Evolutionary conservation across 2,329 filamentous ascomycete genomes (phyloP), one percentile per base, ranked within the genome.

Genomic region (Talaromyces sp.): DNA sequence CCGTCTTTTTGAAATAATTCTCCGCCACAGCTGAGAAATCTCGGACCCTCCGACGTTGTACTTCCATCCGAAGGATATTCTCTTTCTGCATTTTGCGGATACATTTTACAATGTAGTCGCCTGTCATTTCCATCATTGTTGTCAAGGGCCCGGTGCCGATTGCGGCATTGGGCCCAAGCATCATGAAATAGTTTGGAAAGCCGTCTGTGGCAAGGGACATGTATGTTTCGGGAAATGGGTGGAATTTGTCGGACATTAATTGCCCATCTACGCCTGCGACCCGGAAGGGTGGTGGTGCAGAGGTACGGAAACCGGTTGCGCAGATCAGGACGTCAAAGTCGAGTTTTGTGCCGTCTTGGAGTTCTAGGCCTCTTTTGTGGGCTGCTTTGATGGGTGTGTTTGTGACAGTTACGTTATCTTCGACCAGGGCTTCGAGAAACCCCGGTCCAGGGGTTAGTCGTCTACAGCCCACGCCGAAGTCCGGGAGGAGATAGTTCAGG

Each of bases 161-260:
- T 1, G 70, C 72, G 3, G 73, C 68, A 25, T 77, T 77, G 7
- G 76, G 75, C 1, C 76, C 75, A 6, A 76, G 68, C 25, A 69
- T 73, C 47, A 76, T 71, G 45, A 75, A 77, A 61, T 75, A 76
- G 41, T 76, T 77, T 8, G 74, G 75, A 45, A 77, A 76, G 0
- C 70, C 72, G 59, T 78, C 73, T 0, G 52, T 49, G 6, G 45
- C 45, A 19, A 49, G 11, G 11, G 45, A 49, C 22, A 49, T 49
- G 45, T 49, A 49, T 27, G 45, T 49, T 49, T 49, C 45, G 4
- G 45, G 45, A 4, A 49, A 49, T 1, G 45, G 45, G 45, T 49
- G 45, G 19, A 49, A 49, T 49, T 49, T 49, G 13, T 49, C 45
- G 0, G 45, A 49, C 45, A 49, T 49, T 25, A 49, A 49, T 49